Conservation (phyloP, 2,329 filamentous ascomycete species). For the Coniochaeta sp. region DNA sequence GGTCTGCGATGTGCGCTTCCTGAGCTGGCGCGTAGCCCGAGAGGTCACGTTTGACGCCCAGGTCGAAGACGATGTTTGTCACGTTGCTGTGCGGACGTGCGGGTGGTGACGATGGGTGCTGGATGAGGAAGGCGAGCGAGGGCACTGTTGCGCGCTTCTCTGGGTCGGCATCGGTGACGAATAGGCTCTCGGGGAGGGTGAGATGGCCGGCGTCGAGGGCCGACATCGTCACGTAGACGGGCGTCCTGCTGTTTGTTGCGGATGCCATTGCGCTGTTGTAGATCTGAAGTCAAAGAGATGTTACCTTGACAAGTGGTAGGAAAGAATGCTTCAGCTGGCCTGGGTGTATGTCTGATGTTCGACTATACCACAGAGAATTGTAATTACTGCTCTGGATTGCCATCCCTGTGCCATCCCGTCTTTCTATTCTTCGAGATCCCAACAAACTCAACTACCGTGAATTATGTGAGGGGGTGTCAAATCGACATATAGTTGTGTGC, state of each 20-base stretch:
- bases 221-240: constrained; percentile 23
- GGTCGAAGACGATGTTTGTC: constrained; percentile 40
- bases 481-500: not conserved
- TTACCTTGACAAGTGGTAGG: not conserved
- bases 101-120: constrained; percentile 26
- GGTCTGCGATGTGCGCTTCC: constrained; percentile 33
- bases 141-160: constrained; percentile 38
- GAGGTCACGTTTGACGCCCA: constrained; percentile 39
- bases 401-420: not conserved
- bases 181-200: constrained; percentile 37
- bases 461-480: not conserved
- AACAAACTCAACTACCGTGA: not conserved
- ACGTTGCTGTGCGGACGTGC: constrained; percentile 7
- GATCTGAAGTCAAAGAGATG: not conserved
- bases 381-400: not conserved
- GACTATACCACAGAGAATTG: not conserved
- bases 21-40: constrained; percentile 32
- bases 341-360: not conserved
- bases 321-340: no score
- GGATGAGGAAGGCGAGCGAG: constrained; percentile 44
- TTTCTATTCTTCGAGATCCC: not conserved
- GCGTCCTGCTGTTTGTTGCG: not conserved
- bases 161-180: constrained; percentile 34
- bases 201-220: constrained; percentile 31
- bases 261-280: not conserved